Evolutionary conservation across 257 asterid species (phyloP).

Genomic region (Gardenia jasminoides): DNA sequence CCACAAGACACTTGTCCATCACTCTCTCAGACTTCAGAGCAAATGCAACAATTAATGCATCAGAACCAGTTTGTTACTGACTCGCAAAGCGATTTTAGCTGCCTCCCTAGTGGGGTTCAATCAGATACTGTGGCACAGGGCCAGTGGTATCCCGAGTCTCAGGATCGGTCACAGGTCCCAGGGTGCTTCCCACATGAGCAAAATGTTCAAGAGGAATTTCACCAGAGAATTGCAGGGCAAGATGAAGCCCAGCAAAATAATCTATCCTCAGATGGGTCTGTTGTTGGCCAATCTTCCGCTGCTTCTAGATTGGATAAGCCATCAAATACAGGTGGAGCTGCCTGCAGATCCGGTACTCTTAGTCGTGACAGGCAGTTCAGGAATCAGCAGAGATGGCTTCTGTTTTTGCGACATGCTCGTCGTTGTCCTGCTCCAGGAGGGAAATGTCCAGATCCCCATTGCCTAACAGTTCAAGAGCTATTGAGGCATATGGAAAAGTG

Average conservation of each 20-base stretch:
- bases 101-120: conserved; percentile 48
- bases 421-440: conserved; percentile 80
- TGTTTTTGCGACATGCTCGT: conserved; percentile 88
- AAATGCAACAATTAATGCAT: conserved; percentile 51
- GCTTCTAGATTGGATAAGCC: conserved; percentile 48
- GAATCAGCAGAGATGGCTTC: conserved; percentile 82
- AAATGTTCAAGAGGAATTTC: conserved; percentile 51
- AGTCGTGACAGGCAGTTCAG: conserved; percentile 56
- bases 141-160: conserved; percentile 62
- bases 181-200: conserved; percentile 45
- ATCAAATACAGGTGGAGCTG: conserved; percentile 33
- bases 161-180: conserved; percentile 48
- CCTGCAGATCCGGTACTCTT: conserved; percentile 38
- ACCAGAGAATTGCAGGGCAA: conserved; percentile 52
- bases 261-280: conserved; percentile 65
- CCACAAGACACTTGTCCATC: conserved; percentile 47
- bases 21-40: conserved; percentile 54
- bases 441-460: conserved; percentile 63
- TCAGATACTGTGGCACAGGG: conserved; percentile 46
- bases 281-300: conserved; percentile 47
- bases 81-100: conserved; percentile 48
- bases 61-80: conserved; percentile 53
- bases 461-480: conserved; percentile 66
- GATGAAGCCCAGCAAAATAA: conserved; percentile 70
- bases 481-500: conserved; percentile 68